Percentiles rank a stretch among this genome's conserved stretches.
Evolutionary conservation across 208 protist genomes (phyloP).

Genomic region (Vickermania ingenoplastis): DNA sequence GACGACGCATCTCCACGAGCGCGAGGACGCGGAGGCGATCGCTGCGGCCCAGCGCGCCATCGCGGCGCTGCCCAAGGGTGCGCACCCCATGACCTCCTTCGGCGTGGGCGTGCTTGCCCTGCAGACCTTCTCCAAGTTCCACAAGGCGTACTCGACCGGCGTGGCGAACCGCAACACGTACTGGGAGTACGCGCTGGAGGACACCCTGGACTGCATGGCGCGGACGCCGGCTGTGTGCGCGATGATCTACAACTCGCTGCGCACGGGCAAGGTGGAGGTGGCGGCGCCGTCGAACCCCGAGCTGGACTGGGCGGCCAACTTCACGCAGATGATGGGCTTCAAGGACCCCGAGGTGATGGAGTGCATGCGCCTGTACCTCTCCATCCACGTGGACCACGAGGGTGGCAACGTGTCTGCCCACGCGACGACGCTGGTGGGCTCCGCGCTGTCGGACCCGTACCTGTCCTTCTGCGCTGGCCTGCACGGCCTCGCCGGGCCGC

Average conservation of each 20-base stretch:
- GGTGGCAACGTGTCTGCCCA: slow-evolving; percentile 97
- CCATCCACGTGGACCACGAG: slow-evolving; percentile 94
- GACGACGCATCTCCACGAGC: slow-evolving; percentile 70
- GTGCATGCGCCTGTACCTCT: slow-evolving; percentile 97
- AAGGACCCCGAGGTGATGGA: slow-evolving; percentile 88
- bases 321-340: slow-evolving; percentile 91
- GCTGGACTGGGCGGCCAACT: slow-evolving; percentile 95
- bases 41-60: slow-evolving; percentile 73
- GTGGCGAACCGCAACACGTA: slow-evolving; percentile 90
- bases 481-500: slow-evolving; percentile 94
- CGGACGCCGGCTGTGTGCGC: slow-evolving; percentile 82
- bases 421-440: slow-evolving; percentile 95
- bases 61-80: slow-evolving; percentile 75
- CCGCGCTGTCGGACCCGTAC: slow-evolving; percentile 97
- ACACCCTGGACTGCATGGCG: slow-evolving; percentile 90
- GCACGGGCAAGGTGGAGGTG: slow-evolving; percentile 31
- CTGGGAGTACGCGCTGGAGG: slow-evolving; percentile 93
- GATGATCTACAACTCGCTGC: slow-evolving; percentile 87
- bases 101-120: slow-evolving; percentile 77
- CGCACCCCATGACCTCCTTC: slow-evolving; percentile 96
- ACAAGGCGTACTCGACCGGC: slow-evolving; percentile 82
- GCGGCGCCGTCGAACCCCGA: slow-evolving; percentile 25
- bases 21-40: slow-evolving; percentile 49
- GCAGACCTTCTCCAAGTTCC: slow-evolving; percentile 92
- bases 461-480: slow-evolving; percentile 92